Conservation (phyloP, 306 rosid species). For the Pyrus communis region DNA sequence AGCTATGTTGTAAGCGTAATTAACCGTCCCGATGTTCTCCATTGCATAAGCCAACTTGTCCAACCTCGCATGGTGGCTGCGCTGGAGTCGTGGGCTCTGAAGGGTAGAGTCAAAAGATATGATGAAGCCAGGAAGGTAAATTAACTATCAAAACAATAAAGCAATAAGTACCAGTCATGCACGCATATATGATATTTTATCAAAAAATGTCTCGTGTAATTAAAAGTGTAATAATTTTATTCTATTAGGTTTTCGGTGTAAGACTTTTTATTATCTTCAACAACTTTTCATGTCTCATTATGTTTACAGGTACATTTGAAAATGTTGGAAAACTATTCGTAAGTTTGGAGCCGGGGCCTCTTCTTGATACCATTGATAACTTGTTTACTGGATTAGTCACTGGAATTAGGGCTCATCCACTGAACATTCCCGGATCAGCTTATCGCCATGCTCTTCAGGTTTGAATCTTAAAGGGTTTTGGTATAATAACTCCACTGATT, state of each 20-base stretch:
- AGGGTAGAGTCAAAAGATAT: slow-evolving; percentile 4
- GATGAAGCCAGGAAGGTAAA: slow-evolving; percentile 13
- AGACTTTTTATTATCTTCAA: no score
- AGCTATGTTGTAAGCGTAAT: background rate
- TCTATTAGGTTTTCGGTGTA: no score
- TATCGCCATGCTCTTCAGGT: slow-evolving; percentile 25
- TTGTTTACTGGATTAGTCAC: slow-evolving; percentile 2
- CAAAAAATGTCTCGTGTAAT: no score
- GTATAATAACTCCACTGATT: no score
- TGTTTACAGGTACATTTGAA: slow-evolving; percentile 10
- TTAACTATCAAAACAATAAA: no score
- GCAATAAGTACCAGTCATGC: no score
- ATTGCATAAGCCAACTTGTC: slow-evolving; percentile 1
- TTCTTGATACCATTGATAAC: slow-evolving; percentile 1
- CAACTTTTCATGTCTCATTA: no score
- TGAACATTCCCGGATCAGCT: slow-evolving; percentile 31
- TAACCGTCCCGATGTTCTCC: slow-evolving; percentile 12
- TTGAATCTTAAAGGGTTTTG: background rate
- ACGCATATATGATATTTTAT: no score
- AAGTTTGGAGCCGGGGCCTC: slow-evolving; percentile 16
- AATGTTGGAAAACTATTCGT: slow-evolving; percentile 13
- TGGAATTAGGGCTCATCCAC: slow-evolving; percentile 33
- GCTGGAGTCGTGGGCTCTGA: slow-evolving; percentile 4
- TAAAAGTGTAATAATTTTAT: no score
- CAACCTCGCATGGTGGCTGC: slow-evolving; percentile 12